These are phyloP conservation scores for Apophysomyces variabilis DNA, from an alignment of 371 early-diverging fungal species.

Conservation along the genomic window DNA sequence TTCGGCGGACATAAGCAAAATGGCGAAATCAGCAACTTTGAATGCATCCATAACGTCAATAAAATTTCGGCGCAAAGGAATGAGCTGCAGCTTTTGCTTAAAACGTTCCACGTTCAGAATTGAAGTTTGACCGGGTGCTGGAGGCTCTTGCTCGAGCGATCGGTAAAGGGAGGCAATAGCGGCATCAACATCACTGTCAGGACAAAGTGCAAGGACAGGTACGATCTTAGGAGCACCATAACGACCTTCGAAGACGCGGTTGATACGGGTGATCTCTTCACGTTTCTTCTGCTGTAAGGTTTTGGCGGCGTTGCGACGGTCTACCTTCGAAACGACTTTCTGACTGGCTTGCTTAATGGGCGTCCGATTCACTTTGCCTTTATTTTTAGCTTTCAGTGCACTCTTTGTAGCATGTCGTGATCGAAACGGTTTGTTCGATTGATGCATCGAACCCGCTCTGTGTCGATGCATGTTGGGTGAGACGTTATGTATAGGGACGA, in stretches of 20 bases:
- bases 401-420: slow-evolving; percentile 88
- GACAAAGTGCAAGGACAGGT: slow-evolving; percentile 77
- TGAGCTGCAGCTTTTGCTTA: slow-evolving; percentile 85
- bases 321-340: slow-evolving; percentile 64
- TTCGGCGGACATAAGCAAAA: slow-evolving; percentile 86
- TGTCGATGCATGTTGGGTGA: slow-evolving; percentile 52
- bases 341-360: slow-evolving; percentile 57
- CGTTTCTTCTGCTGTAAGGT: slow-evolving; percentile 84
- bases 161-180: slow-evolving; percentile 62
- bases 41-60: slow-evolving; percentile 86
- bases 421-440: slow-evolving; percentile 95
- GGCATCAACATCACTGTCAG: slow-evolving; percentile 66
- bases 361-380: slow-evolving; percentile 80
- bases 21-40: slow-evolving; percentile 89
- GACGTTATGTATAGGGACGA: neutral
- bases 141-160: slow-evolving; percentile 57
- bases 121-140: slow-evolving; percentile 27
- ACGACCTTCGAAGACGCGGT: slow-evolving; percentile 83
- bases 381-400: slow-evolving; percentile 74
- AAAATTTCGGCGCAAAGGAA: slow-evolving; percentile 68
- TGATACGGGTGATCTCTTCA: slow-evolving; percentile 64
- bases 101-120: slow-evolving; percentile 64
- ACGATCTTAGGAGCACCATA: slow-evolving; percentile 88
- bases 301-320: slow-evolving; percentile 86
- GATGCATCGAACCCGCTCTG: slow-evolving; percentile 76